These are phyloP conservation scores for Rhynchosporium graminicola DNA, from an alignment of 2,329 filamentous ascomycete genomes.

Conservation along the genomic window DNA sequence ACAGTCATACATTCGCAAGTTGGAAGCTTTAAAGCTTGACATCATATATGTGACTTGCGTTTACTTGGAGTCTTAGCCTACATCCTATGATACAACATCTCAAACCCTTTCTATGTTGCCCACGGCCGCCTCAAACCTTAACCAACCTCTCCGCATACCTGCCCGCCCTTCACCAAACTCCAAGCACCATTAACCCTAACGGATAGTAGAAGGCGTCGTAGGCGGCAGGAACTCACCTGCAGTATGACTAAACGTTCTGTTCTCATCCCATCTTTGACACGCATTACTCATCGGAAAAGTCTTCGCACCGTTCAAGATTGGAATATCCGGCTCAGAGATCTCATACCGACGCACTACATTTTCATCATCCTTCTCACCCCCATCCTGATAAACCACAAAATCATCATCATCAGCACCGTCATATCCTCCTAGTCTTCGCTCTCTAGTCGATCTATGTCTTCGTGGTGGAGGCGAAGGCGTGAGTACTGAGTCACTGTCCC, in stretches of 20 bases:
- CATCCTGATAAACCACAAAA: neutral
- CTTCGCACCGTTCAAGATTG: neutral
- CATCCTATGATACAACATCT: too few species aligned
- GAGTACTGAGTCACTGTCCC: neutral
- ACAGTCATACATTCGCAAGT: too few species aligned
- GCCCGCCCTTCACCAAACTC: neutral
- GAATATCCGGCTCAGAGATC: neutral
- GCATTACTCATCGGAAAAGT: neutral
- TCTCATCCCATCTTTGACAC: neutral
- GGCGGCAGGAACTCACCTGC: neutral
- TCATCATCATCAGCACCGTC: constrained; percentile 7
- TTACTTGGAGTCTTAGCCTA: too few species aligned
- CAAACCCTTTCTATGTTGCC: too few species aligned
- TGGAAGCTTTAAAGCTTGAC: too few species aligned
- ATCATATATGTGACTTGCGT: too few species aligned
- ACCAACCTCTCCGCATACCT: too few species aligned
- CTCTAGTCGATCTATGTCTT: neutral
- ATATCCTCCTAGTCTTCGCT: constrained; percentile 1
- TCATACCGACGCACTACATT: neutral
- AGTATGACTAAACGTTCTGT: neutral
- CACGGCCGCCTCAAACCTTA: too few species aligned
- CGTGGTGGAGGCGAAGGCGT: neutral
- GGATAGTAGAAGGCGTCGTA: neutral
- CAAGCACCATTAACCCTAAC: neutral
- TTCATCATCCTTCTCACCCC: neutral